Evolutionary conservation across 371 early-diverging fungal genomes (phyloP).

Genomic region (Mortierella sp.): DNA sequence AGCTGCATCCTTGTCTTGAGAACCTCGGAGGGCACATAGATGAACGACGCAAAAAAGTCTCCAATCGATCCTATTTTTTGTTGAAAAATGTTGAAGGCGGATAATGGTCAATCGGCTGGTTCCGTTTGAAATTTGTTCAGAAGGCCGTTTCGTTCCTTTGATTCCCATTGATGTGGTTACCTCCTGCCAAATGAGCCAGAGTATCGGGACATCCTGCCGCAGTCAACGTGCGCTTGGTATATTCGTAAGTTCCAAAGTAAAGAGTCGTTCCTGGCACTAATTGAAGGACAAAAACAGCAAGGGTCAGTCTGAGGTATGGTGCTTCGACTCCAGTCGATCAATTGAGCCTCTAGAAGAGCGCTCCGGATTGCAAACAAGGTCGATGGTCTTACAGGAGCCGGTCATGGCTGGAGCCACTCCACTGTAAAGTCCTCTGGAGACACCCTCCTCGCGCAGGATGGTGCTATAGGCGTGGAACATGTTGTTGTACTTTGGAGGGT

Average conservation of each 20-base stretch:
- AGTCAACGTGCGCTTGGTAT: slow-evolving; percentile 75
- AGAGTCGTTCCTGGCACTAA: slow-evolving; percentile 76
- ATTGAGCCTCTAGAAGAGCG: neutral
- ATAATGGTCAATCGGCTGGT: neutral
- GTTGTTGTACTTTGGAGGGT: slow-evolving; percentile 71
- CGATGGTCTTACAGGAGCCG: slow-evolving; percentile 72
- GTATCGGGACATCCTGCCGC: slow-evolving; percentile 71
- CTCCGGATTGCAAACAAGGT: neutral
- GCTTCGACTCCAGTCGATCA: neutral
- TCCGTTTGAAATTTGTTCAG: neutral
- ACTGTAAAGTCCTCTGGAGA: slow-evolving; percentile 80
- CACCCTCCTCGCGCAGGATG: slow-evolving; percentile 78
- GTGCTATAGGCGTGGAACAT: slow-evolving; percentile 77
- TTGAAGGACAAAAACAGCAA: neutral
- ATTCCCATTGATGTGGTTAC: slow-evolving; percentile 27
- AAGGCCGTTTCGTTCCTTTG: neutral
- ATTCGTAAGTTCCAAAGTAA: slow-evolving; percentile 86
- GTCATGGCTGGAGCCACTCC: slow-evolving; percentile 83
- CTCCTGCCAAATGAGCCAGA: slow-evolving; percentile 77
- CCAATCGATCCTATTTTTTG: slow-evolving; percentile 65
- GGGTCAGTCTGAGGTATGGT: neutral
- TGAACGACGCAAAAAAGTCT: slow-evolving; percentile 77
- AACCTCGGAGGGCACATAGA: slow-evolving; percentile 87
- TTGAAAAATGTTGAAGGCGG: neutral
- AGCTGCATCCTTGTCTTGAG: slow-evolving; percentile 86